Conservation (phyloP, 75 land plant species). For the Cupressus sempervirens region DNA sequence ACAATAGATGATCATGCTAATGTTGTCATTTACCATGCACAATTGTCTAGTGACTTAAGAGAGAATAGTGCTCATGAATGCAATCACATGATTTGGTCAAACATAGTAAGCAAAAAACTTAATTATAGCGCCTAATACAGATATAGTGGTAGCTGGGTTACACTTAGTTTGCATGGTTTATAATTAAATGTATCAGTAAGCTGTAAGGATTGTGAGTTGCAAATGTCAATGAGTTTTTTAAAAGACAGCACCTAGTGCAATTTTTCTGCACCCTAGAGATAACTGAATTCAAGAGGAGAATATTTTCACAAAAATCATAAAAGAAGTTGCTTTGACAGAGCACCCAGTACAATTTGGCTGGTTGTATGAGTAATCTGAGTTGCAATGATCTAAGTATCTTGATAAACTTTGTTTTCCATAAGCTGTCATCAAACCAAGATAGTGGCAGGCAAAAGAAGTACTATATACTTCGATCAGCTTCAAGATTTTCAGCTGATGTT, state of each 20-base stretch:
- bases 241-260: background rate
- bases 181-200: background rate
- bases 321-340: background rate
- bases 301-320: background rate
- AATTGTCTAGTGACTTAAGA: background rate
- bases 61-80: conserved; percentile 1
- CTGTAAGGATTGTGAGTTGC: background rate
- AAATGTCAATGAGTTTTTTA: background rate
- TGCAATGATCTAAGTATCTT: background rate
- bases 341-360: background rate
- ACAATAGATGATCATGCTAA: conserved; percentile 44
- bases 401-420: no score
- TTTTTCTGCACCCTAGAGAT: background rate
- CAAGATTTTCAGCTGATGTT: background rate
- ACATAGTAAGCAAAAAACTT: background rate
- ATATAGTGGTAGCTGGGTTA: background rate
- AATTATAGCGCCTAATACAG: background rate
- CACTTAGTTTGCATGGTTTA: background rate
- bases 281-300: background rate
- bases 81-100: conserved; percentile 12
- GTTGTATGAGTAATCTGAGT: background rate
- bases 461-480: background rate
- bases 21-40: conserved; percentile 56
- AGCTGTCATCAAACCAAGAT: background rate
- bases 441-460: background rate